Evolutionary conservation across 2,329 filamentous ascomycete genomes (phyloP), one percentile per base, ranked within the genome.

Genomic region (Colletotrichum chrysophilum): DNA sequence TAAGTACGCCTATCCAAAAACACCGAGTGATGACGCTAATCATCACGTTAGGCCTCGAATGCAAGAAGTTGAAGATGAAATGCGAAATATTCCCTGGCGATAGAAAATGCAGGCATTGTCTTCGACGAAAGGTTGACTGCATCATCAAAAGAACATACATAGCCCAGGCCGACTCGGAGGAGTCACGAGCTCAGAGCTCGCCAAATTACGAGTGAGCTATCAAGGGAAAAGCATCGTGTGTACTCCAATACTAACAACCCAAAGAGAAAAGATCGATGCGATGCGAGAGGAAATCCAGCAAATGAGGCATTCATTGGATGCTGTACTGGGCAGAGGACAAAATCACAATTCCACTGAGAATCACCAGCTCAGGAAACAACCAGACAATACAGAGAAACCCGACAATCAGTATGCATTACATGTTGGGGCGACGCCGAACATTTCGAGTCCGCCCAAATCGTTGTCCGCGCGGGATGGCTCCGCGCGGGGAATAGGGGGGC

Each of bases 311-410:
- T 66, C 64, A 12, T 21, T 66, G 18, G 64, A 66, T 18, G 36
- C 64, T n/a, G 18, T 66, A 3, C 6, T 77, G 8, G 28, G 14
- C 24, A 61, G 28, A 13, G 28, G 1, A n/a, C 18, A 32, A 3
- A 5, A 2, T 4, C 1, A 6, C 0, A 52, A 0, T 13, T 21
- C 43, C n/a, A 52, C 1, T 1, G n/a, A 52, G 10, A 52, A 52
- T 21, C n/a, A 4, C 6, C n/a, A 1, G 4, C 10, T 52, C 43
- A 10, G 1, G 14, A 8, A 18, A 0, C 8, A 61, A 14, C 10
- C 10, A 21, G 58, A 30, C 0, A 4, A 0, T 0, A 26, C 4
- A 58, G 24, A 58, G 43, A 52, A 43, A n/a, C 0, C 9, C 38
- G 38, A 43, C 18, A 43, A 2, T 48, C 43, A 0, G 10, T 1